Conservation (phyloP, 2,329 filamentous ascomycete genomes). For the Aureobasidium leucospermi region DNA sequence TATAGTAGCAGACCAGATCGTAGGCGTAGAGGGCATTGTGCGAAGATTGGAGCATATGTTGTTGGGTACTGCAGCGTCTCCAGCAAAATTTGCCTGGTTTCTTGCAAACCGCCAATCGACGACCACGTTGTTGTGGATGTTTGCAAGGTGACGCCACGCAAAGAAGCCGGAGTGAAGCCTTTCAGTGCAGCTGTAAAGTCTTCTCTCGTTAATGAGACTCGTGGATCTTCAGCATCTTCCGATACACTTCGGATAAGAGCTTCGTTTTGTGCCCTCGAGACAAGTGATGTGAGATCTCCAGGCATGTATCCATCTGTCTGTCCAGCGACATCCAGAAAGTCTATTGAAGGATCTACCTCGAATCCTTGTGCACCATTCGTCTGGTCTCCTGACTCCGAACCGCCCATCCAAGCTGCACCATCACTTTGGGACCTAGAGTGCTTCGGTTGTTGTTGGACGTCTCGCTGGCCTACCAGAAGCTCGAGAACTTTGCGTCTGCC, state of each 20-base stretch:
- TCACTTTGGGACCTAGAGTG: conserved; percentile 8
- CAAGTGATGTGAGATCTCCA: conserved; percentile 78
- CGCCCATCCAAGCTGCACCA: conserved; percentile 62
- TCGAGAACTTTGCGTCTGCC: conserved; percentile 77
- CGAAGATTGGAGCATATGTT: conserved; percentile 95
- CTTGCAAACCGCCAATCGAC: conserved; percentile 78
- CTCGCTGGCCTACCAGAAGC: conserved; percentile 56
- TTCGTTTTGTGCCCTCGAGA: conserved; percentile 82
- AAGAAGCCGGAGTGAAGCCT: conserved; percentile 89
- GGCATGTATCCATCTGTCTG: conserved; percentile 98
- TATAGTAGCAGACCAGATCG: conserved; percentile 90
- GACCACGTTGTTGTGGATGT: conserved; percentile 88
- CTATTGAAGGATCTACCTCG: conserved; percentile 65
- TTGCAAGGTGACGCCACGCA: conserved; percentile 90
- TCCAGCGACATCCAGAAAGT: conserved; percentile 87
- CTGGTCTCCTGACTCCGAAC: conserved; percentile 40
- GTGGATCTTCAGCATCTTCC: conserved; percentile 28
- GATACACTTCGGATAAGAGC: conserved; percentile 77
- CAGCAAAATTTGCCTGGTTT: conserved; percentile 82
- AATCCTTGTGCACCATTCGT: conserved; percentile 52
- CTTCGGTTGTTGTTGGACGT: background rate
- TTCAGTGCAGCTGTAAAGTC: conserved; percentile 83
- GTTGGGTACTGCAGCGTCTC: conserved; percentile 97
- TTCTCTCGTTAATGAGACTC: conserved; percentile 57
- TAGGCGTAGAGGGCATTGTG: conserved; percentile 87